phyloP scores from a whole-genome alignment of 441 rosid species.

The Manihot esculenta region DNA sequence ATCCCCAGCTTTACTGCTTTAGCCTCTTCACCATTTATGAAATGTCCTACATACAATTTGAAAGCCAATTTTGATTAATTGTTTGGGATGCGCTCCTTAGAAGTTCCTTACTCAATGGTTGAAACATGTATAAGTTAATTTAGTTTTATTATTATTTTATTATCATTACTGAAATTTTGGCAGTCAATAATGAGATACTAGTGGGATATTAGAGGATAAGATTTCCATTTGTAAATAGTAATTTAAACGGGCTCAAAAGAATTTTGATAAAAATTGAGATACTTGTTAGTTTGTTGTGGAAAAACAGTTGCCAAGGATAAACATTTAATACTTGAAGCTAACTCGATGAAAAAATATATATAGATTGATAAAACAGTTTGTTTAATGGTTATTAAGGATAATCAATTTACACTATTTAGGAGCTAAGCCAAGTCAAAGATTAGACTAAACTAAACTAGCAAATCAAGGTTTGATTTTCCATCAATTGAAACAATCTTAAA shows the following conservation, averaged over 20 bases:
- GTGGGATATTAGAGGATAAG: not conserved
- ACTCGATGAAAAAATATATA: not conserved
- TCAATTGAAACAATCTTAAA: not conserved
- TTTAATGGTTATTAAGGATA: not conserved
- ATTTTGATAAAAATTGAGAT: not conserved
- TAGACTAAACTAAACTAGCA: not conserved
- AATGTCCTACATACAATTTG: not conserved
- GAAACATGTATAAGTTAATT: not conserved
- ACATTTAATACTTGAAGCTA: not conserved
- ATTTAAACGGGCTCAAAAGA: not conserved
- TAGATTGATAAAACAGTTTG: not conserved
- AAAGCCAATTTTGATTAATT: not conserved
- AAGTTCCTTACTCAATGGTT: not conserved
- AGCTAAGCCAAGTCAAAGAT: not conserved
- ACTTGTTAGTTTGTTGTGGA: not conserved
- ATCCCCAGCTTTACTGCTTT: not conserved
- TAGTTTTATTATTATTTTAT: not conserved
- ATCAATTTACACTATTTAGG: not conserved
- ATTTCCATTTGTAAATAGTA: not conserved
- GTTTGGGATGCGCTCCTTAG: not conserved
- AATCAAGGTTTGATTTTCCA: not conserved
- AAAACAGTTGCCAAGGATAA: not conserved
- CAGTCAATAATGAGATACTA: not conserved
- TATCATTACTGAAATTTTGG: not conserved
- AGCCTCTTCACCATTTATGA: not conserved